A percentile compares a stretch with the other conserved stretches of the same genome.
These are phyloP conservation scores for Chenopodium album DNA, from an alignment of 148 eudicot species.

Conservation along the genomic window DNA sequence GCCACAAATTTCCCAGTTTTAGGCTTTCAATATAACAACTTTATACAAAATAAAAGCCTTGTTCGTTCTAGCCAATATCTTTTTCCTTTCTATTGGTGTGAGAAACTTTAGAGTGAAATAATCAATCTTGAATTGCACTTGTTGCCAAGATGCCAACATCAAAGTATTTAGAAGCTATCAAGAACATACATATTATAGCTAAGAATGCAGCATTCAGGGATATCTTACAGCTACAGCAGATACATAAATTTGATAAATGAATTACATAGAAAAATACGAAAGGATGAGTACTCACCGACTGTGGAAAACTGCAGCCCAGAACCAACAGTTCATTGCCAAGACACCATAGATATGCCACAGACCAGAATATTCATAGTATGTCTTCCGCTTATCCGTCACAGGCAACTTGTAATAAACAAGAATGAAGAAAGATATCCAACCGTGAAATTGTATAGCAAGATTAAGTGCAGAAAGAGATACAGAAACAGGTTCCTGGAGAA, in stretches of 20 bases:
- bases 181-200: background rate
- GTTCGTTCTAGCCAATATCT: background rate
- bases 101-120: background rate
- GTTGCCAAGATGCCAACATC: background rate
- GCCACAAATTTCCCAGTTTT: background rate
- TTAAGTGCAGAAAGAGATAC: constrained; percentile 85
- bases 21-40: background rate
- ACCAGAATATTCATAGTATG: constrained; percentile 79
- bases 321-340: constrained; percentile 84
- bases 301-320: constrained; percentile 88
- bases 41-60: background rate
- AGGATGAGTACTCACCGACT: constrained; percentile 57
- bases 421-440: constrained; percentile 93
- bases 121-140: background rate
- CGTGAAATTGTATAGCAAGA: constrained; percentile 94
- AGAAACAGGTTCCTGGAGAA: constrained; percentile 81
- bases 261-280: background rate
- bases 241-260: constrained; percentile 1
- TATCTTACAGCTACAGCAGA: background rate
- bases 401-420: constrained; percentile 86
- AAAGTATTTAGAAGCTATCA: background rate
- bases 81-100: background rate
- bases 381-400: constrained; percentile 47
- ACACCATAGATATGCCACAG: constrained; percentile 84
- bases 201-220: background rate